Base-by-base conservation (phyloP, 257 asterid genomes). In the Petunia secreta region DNA sequence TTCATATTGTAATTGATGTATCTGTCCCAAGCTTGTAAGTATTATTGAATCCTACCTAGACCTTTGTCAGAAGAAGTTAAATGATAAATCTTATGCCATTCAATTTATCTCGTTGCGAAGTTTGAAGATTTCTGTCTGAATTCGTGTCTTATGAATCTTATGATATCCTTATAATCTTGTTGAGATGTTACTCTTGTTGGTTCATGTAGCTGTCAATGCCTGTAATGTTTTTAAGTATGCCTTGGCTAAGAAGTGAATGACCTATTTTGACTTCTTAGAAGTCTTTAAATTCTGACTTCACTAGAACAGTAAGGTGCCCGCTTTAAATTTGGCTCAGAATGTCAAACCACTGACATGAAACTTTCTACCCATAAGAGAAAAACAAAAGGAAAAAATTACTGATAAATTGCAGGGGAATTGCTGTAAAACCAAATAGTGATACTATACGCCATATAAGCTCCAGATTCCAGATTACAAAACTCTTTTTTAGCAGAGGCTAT, bases 21-120 rank as follows among this genome's bases (percentile, higher is more conserved):
- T 80, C 88, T 55, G 80, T 84, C 83, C 7, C 37, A 86, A 86
- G 87, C 87, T 81, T 89, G 97, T 90, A 93, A 89, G 94, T 89
- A 88, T 85, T 73, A 77, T 63, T 78, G 77, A 86, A 85, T 83
- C 86, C 86, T 71, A 81, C 83, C 80, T 80, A 80, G 75, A 85
- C 75, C 65, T 65, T 63, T 78, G n/a, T 50, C 63, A 14, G 38
- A 36, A 76, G 40, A 79, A 79, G 0, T 50, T 63, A 39, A 37
- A 36, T 63, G 0, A 37, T 63, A 39, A 37, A 36, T 63, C 43
- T 63, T 76, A 58, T 78, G 34, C 63, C 25, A 68, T 44, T 16
- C 40, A 57, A 37, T 44, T 44, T 68, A 67, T 43, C 39, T 43
- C 43, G 39, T 68, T 44, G 8, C 71, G 7, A 71, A 64, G 71